A percentile compares a stretch with the other conserved stretches of the same genome.
Conservation (phyloP, 2,329 filamentous ascomycete species). For the Fusarium agapanthi region DNA sequence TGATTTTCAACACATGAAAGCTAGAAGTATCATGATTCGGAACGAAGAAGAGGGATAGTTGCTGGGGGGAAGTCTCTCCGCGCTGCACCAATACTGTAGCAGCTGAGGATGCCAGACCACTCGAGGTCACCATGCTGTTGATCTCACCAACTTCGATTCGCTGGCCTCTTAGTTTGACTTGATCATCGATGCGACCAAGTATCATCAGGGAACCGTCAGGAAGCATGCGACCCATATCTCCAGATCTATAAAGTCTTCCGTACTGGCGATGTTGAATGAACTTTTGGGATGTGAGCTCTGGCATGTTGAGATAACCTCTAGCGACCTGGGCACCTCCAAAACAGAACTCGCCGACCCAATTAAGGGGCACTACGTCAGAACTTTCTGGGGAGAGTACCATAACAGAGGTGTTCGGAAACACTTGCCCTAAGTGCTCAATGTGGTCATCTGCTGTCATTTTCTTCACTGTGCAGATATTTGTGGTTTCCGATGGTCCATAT, state of each 20-base stretch:
- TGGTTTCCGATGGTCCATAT: slow-evolving; percentile 87
- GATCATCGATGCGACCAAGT: slow-evolving; percentile 77
- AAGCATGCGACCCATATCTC: slow-evolving; percentile 83
- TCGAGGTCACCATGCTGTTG: slow-evolving; percentile 66
- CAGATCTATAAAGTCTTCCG: slow-evolving; percentile 82
- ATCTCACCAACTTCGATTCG: slow-evolving; percentile 83
- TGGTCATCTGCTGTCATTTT: slow-evolving; percentile 65
- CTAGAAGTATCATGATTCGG: slow-evolving; percentile 43
- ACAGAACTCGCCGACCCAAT: slow-evolving; percentile 83
- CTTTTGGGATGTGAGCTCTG: slow-evolving; percentile 68
- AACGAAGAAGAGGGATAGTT: slow-evolving; percentile 76
- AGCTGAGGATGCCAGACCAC: slow-evolving; percentile 65
- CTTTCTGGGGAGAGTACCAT: slow-evolving; percentile 64
- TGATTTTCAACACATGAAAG: slow-evolving; percentile 52
- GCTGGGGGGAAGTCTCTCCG: slow-evolving; percentile 52
- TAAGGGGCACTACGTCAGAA: slow-evolving; percentile 68
- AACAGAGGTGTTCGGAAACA: slow-evolving; percentile 78
- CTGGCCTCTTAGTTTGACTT: slow-evolving; percentile 84
- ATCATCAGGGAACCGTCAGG: slow-evolving; percentile 79
- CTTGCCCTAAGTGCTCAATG: slow-evolving; percentile 79
- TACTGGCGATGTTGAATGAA: slow-evolving; percentile 74
- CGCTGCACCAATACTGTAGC: slow-evolving; percentile 66
- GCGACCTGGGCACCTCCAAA: slow-evolving; percentile 87
- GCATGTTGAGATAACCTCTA: slow-evolving; percentile 75
- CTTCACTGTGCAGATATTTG: slow-evolving; percentile 85